These are phyloP conservation scores for Ceratocystis variospora DNA, from an alignment of 2,329 filamentous ascomycete genomes.

Conservation along the genomic window DNA sequence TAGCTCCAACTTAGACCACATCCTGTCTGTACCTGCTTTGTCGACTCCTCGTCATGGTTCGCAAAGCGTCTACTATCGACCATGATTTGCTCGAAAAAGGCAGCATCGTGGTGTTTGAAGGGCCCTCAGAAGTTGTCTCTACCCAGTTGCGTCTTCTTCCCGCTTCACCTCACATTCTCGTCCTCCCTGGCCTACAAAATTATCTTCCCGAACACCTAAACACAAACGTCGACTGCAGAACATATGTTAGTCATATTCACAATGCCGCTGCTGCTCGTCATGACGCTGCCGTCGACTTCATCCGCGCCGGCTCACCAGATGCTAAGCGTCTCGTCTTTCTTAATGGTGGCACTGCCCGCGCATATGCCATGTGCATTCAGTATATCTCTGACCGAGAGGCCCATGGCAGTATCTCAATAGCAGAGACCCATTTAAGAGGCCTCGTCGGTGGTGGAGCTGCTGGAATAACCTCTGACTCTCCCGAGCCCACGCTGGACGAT, in stretches of 20 bases:
- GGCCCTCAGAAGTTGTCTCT: constrained; percentile 38
- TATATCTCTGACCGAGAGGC: constrained; percentile 41
- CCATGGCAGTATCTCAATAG: constrained; percentile 35
- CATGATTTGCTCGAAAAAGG: constrained; percentile 27
- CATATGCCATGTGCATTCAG: constrained; percentile 40
- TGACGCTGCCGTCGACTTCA: constrained; percentile 37
- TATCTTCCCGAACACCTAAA: constrained; percentile 30
- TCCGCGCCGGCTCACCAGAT: constrained; percentile 32
- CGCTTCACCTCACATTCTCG: constrained; percentile 42
- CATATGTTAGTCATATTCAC: constrained; percentile 37
- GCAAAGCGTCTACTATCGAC: constrained; percentile 21
- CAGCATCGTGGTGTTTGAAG: constrained; percentile 47
- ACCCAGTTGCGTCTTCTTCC: constrained; percentile 49
- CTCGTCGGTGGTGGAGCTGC: constrained; percentile 38
- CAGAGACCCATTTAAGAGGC: constrained; percentile 38
- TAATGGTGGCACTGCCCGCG: constrained; percentile 44
- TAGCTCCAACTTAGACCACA: not conserved
- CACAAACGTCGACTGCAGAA: constrained; percentile 24
- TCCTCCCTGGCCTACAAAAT: constrained; percentile 39
- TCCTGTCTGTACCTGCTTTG: constrained; percentile 31
- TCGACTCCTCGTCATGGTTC: constrained; percentile 37
- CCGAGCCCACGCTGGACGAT: constrained; percentile 12
- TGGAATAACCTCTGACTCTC: constrained; percentile 22
- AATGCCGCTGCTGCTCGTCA: constrained; percentile 35
- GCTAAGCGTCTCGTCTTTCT: constrained; percentile 46